Evolutionary conservation across 2,329 filamentous ascomycete species (phyloP).

Genomic region (Cladosporium sp.): DNA sequence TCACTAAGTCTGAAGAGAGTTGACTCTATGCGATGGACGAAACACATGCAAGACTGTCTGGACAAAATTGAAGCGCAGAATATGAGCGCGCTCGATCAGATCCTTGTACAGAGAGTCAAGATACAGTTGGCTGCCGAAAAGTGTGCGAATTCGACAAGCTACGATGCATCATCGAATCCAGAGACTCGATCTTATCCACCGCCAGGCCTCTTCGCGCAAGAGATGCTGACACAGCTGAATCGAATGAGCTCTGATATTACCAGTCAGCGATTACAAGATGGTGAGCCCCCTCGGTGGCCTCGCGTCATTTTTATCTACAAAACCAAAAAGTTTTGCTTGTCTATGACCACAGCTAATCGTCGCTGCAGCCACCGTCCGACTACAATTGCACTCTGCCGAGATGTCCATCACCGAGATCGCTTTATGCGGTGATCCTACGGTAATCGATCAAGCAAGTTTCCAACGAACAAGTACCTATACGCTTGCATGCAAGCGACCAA

Average conservation of each 20-base stretch:
- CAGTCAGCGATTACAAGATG: not conserved
- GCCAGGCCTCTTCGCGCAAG: not conserved
- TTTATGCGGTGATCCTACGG: not conserved
- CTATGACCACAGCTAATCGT: not conserved
- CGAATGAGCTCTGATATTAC: not conserved
- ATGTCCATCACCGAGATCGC: not conserved
- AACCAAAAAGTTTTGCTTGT: not conserved
- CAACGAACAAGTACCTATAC: not conserved
- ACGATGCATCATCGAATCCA: not conserved
- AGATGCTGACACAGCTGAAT: slow-evolving; percentile 3
- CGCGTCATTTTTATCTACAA: no score
- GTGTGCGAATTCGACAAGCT: not conserved
- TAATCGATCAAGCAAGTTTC: not conserved
- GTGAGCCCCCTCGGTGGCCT: slow-evolving; percentile 1
- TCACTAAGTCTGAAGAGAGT: slow-evolving; percentile 2
- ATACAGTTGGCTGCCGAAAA: slow-evolving; percentile 25
- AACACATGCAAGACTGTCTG: slow-evolving; percentile 22
- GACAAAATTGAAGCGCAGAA: slow-evolving; percentile 13
- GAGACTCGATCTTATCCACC: not conserved
- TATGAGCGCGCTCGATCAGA: slow-evolving; percentile 15
- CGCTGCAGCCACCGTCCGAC: not conserved
- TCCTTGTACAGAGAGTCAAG: slow-evolving; percentile 18
- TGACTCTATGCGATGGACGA: slow-evolving; percentile 23
- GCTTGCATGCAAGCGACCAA: slow-evolving; percentile 1
- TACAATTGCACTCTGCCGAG: slow-evolving; percentile 1